These are phyloP conservation scores for Lasiodiplodia hormozganensis DNA, from an alignment of 2,329 filamentous ascomycete genomes.

Conservation along the genomic window DNA sequence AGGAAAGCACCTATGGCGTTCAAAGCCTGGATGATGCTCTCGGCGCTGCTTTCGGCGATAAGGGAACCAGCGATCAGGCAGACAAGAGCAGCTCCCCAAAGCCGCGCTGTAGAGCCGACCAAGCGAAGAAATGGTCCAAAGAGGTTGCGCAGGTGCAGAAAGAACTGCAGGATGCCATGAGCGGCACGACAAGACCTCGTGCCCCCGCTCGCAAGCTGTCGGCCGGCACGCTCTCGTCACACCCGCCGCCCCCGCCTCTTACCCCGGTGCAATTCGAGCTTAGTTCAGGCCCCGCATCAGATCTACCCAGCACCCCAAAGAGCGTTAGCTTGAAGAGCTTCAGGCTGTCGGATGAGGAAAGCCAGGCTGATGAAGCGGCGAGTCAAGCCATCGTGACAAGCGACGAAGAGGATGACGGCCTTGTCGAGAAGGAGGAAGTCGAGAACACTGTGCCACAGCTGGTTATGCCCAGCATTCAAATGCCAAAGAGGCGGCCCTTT, in stretches of 20 bases:
- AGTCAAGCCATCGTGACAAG: slow-evolving; percentile 63
- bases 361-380: slow-evolving; percentile 59
- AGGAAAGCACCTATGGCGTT: slow-evolving; percentile 62
- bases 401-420: slow-evolving; percentile 61
- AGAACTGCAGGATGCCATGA: slow-evolving; percentile 12
- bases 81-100: slow-evolving; percentile 12
- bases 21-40: slow-evolving; percentile 64
- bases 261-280: slow-evolving; percentile 38
- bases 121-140: slow-evolving; percentile 19
- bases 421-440: slow-evolving; percentile 44
- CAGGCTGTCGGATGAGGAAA: slow-evolving; percentile 64
- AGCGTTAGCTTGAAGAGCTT: slow-evolving; percentile 66
- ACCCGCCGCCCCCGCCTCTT: slow-evolving; percentile 34
- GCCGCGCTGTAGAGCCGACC: slow-evolving; percentile 11
- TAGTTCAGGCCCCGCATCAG: slow-evolving; percentile 57
- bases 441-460: slow-evolving; percentile 70
- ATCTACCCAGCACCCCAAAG: slow-evolving; percentile 65
- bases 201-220: slow-evolving; percentile 17
- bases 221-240: slow-evolving; percentile 15
- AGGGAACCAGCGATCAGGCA: slow-evolving; percentile 34
- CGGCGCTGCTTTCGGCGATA: slow-evolving; percentile 44
- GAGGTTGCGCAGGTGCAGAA: slow-evolving; percentile 32
- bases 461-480: slow-evolving; percentile 96
- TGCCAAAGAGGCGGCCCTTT: slow-evolving; percentile 88
- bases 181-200: background rate